Evolutionary conservation across 345 rosid species (phyloP), one percentile per base, ranked within the genome.

Genomic region (Capsella bursapastoris): DNA sequence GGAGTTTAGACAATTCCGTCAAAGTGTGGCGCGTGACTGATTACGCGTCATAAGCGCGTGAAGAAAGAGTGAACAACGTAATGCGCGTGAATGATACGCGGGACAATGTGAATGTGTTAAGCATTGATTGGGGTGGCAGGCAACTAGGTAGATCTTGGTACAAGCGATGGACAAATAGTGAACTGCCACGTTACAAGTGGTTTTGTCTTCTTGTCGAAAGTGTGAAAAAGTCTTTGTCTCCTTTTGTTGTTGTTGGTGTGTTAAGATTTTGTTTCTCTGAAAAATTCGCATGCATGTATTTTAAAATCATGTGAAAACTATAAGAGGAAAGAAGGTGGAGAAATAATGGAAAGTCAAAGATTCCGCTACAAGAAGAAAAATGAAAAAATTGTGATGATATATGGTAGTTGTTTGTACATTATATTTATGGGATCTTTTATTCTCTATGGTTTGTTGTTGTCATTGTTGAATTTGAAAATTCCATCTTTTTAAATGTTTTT

Each of bases 1-100:
- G 99, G 52, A 95, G 99, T 70, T 65, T 95, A n/a, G 97, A 92
- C 52, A 86, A 79, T 55, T 85, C 97, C 7, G 96, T 95, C 3
- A 90, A 89, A 66, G 88, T 92, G 3, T 95, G 99, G 99, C 87
- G 91, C 70, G 71, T 90, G 72, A 64, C 84, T 0, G 89, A 87
- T 9, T 75, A 80, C 79, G 80, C 80, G 59, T 38, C 53, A 6
- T 74, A 29, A 44, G 5, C 25, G 18, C 51, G 51, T 62, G 51
- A 12, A 0, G 7, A 2, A 2, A 10, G 7, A 38, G 73, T 67
- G 68, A 10, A 31, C 4, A 14, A 14, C 32, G 60, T 27, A 2
- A 2, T 57, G 59, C 31, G 48, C 47, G 68, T 69, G 56, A 2
- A 38, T 40, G 38, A 35, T 10, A 43, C 61, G 15, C 64, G 58